Evolutionary conservation across 1,284 basidiomycete species (phyloP).

Genomic region (Cutaneotrichosporon curvatum): DNA sequence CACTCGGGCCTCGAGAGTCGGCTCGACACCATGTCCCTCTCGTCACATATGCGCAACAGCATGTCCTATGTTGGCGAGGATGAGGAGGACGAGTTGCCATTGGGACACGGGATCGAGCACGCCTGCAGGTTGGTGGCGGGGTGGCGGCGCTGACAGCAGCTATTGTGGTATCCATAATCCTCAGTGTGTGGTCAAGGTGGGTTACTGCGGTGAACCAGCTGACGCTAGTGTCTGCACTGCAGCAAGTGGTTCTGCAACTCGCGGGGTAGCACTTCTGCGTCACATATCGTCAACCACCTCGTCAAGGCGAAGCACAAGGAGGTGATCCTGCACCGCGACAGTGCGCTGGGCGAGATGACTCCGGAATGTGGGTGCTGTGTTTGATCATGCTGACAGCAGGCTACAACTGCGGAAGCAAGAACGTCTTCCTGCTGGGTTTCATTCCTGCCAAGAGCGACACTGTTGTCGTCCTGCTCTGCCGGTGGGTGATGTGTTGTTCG

Average conservation of each 20-base stretch:
- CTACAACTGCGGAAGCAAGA: slow-evolving; percentile 99
- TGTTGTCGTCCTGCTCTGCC: slow-evolving; percentile 95
- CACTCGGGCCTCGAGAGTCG: slow-evolving; percentile 11
- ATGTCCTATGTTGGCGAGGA: slow-evolving; percentile 73
- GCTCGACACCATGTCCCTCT: slow-evolving; percentile 19
- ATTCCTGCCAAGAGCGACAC: slow-evolving; percentile 99
- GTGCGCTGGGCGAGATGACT: slow-evolving; percentile 90
- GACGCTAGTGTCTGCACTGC: slow-evolving; percentile 68
- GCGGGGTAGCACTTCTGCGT: slow-evolving; percentile 94
- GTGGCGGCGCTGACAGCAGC: slow-evolving; percentile 46
- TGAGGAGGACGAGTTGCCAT: slow-evolving; percentile 70
- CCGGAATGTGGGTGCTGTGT: slow-evolving; percentile 63
- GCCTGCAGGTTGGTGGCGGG: slow-evolving; percentile 71
- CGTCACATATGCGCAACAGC: slow-evolving; percentile 9
- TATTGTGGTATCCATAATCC: slow-evolving; percentile 99
- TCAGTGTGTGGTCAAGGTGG: slow-evolving; percentile 80
- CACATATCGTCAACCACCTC: slow-evolving; percentile 98
- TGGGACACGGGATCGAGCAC: slow-evolving; percentile 77
- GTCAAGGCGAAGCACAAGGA: slow-evolving; percentile 99
- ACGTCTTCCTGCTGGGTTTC: slow-evolving; percentile 98
- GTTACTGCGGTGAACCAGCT: slow-evolving; percentile 8
- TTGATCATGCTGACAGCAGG: slow-evolving; percentile 32
- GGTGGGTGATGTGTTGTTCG: slow-evolving; percentile 51
- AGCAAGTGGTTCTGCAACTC: slow-evolving; percentile 99
- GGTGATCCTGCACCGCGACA: slow-evolving; percentile 90